phyloP scores from a whole-genome alignment of 768 basidiomycete species.

The Lentinula sp. region DNA sequence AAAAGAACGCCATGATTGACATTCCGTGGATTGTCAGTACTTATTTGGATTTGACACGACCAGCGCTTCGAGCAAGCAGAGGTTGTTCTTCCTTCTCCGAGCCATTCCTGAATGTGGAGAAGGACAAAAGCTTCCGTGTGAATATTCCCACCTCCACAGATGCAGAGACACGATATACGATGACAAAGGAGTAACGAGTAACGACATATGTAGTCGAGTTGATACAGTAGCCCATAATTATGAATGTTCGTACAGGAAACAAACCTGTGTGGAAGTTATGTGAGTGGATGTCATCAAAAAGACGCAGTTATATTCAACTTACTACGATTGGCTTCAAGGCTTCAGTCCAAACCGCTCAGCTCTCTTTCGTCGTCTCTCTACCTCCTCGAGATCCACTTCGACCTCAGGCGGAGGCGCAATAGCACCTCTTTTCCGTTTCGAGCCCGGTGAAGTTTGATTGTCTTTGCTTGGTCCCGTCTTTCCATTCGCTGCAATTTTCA shows the following conservation, averaged over 20 bases:
- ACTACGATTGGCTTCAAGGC: neutral
- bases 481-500: neutral
- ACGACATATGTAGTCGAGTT: neutral
- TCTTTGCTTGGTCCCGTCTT: neutral
- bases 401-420: conserved; percentile 16
- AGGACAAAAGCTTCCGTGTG: neutral
- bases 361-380: conserved; percentile 52
- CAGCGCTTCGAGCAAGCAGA: neutral
- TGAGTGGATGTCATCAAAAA: neutral
- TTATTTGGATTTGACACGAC: neutral
- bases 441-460: conserved; percentile 5
- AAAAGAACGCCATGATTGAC: too few species aligned
- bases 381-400: conserved; percentile 51
- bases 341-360: conserved; percentile 53
- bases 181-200: neutral
- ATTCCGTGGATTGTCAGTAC: conserved; percentile 71
- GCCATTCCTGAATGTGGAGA: neutral
- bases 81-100: neutral
- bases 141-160: neutral
- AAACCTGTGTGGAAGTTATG: neutral
- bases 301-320: neutral
- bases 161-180: neutral
- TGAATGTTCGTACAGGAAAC: neutral
- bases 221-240: neutral
- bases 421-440: conserved; percentile 8